Evolutionary conservation across 345 rosid genomes (phyloP).

Genomic region (Eucalyptus cloeziana): DNA sequence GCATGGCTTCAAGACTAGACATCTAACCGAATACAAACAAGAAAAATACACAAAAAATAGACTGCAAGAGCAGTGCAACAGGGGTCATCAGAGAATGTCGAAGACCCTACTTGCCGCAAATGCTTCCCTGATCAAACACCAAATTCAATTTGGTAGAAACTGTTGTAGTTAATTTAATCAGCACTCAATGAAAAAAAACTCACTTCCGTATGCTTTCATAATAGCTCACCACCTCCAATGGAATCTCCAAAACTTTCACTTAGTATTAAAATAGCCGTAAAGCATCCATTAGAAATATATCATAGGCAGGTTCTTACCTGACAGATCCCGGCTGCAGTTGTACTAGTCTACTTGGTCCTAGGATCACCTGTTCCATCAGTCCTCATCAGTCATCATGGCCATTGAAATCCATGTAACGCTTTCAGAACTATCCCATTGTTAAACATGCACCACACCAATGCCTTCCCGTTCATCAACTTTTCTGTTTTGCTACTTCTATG

Average conservation of each 20-base stretch:
- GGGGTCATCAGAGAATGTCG: not conserved
- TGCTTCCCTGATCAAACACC: not conserved
- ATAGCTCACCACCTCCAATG: not conserved
- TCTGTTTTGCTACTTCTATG: not conserved
- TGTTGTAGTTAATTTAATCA: not conserved
- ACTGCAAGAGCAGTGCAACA: not conserved
- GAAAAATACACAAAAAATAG: not conserved
- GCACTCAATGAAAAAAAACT: not conserved
- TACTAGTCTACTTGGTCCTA: not conserved
- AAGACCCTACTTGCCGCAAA: not conserved
- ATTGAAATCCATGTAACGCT: not conserved
- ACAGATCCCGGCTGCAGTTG: not conserved
- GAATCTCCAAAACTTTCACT: not conserved
- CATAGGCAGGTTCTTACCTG: not conserved
- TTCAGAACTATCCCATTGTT: not conserved
- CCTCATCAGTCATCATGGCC: not conserved
- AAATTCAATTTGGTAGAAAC: not conserved
- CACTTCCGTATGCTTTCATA: not conserved
- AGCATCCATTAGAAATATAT: not conserved
- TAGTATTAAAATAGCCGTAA: not conserved
- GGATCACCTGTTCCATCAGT: not conserved
- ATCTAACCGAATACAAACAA: not conserved
- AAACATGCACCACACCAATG: not conserved
- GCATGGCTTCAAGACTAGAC: not conserved
- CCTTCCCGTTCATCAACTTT: not conserved